Base-by-base conservation (phyloP, 768 basidiomycete species). In the Tricholoma sp. region DNA sequence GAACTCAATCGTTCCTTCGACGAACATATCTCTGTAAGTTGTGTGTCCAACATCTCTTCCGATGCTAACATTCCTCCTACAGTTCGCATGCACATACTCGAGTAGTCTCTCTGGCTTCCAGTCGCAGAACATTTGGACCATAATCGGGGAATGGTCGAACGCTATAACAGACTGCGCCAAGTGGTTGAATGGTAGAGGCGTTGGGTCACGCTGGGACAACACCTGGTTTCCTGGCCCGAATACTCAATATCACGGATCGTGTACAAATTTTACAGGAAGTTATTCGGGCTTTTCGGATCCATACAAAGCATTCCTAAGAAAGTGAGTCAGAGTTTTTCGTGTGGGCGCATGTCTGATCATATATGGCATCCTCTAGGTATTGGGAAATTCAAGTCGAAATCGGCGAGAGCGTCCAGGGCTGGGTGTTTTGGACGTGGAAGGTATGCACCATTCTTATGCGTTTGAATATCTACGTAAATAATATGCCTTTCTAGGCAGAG, bases 381-480 rank as follows among this genome's bases (percentile, higher is more conserved):
- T 94, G 86, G 80, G 91, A 94, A 65, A 85, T 84, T 4, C 91
- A 93, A 70, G 83, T 86, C 12, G 81, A 80, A 57, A 77, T 89
- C 52, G 90, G 86, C 19, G 91, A 93, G 71, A 75, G 74, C 32
- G 79, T 85, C 12, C 78, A 83, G 45, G 87, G 88, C 18, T 89
- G 88, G 88, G 74, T 87, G 4, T 88, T 78, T 61, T 89, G 87
- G 86, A 83, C 88, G 6, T 89, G 88, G 88, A 89, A 89, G 79
- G 86, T 83, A 50, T 22, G 78, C 52, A 50, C 27, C 49, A 43
- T 52, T 55, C 52, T 51, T 57, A 21, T 60, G 21, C 31, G 22
- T 37, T 37, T 27, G 16, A 39, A 16, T 18, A 22, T 9, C 18
- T 19, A 37, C 34, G 27, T 27, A 14, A 49, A 10, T 22, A 19